Evolutionary conservation across 2,329 filamentous ascomycete species (phyloP), one percentile per base, ranked within the genome.

Genomic region (Teratosphaeria pseudoeucalypti): DNA sequence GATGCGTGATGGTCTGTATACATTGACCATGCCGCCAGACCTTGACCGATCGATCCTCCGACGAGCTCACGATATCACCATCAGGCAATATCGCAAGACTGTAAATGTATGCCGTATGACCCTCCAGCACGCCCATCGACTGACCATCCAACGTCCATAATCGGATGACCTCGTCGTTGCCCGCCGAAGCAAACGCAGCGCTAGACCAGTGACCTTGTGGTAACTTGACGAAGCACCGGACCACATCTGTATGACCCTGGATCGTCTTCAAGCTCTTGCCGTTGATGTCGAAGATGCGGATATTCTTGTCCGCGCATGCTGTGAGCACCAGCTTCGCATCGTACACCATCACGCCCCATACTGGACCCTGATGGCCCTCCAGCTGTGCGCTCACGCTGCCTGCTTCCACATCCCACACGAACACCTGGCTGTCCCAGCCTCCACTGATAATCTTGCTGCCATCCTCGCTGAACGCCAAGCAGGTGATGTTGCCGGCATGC

Each of bases 71-170:
- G 34, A 99, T 79, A 70, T 96, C 91, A 6, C 92, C 92, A 0
- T 88, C 86, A 0, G 92, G 89, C 10, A 95, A 77, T 26, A 83
- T 81, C 1, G 88, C 81, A 14, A 99, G 77, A 6, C 89, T 88
- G 74, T 99, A 99, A 60, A 99, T 94, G 72, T 96, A 99, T 70
- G 87, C 95, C 60, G 95, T 91, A 68, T 99, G 95, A 0, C 92
- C 94, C 61, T 86, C 83, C 2, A 99, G 79, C 72, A 92, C 86
- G 10, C 82, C 87, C 11, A 96, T 79, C 60, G 89, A 82, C 56
- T 86, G 79, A 0, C 94, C 94, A 57, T 87, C 83, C 29, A 95
- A 71, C 39, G 87, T 94, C 88, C 92, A 99, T 4, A 97, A 75
- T 54, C 92, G 84, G 62, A 99, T 88, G 23, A 92, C 79, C 32